Conservation (phyloP, 768 basidiomycete genomes). For the Lyophyllum shimeji region DNA sequence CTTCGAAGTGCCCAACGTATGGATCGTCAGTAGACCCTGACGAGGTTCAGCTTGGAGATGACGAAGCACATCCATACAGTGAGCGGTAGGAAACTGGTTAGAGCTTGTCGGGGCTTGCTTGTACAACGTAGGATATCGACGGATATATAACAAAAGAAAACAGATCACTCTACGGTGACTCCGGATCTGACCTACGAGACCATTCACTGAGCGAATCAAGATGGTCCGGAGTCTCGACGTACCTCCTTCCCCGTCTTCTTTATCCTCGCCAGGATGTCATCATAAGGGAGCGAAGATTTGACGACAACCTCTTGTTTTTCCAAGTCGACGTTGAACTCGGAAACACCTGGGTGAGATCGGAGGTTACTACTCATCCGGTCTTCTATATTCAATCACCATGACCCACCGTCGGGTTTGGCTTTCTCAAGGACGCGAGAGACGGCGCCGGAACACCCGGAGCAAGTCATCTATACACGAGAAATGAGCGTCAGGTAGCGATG, state of each 20-base stretch:
- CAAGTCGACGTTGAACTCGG: conserved; percentile 59
- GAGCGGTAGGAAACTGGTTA: too few species aligned
- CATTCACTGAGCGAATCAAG: not conserved
- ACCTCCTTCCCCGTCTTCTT: conserved; percentile 94
- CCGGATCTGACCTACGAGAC: conserved; percentile 43
- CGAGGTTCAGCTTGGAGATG: not conserved
- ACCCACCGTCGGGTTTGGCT: conserved; percentile 47
- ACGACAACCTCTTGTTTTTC: conserved; percentile 75
- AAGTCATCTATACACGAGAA: conserved; percentile 70
- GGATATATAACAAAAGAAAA: not conserved
- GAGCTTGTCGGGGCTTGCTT: not conserved
- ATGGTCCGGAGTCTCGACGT: conserved; percentile 9
- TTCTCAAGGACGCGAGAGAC: conserved; percentile 73
- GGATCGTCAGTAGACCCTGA: conserved; percentile 57
- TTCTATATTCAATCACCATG: not conserved
- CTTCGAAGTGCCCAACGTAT: conserved; percentile 58
- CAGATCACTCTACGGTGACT: conserved; percentile 34
- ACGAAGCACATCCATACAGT: too few species aligned
- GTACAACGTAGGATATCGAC: not conserved
- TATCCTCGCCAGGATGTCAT: conserved; percentile 68
- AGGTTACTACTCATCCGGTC: not conserved
- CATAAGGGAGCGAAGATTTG: conserved; percentile 57
- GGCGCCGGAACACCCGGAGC: conserved; percentile 83
- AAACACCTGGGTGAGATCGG: conserved; percentile 42
- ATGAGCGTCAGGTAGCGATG: not conserved